These are phyloP conservation scores for Phytophthora fragariae DNA, from an alignment of 352 stramenopile species.

Conservation along the genomic window DNA sequence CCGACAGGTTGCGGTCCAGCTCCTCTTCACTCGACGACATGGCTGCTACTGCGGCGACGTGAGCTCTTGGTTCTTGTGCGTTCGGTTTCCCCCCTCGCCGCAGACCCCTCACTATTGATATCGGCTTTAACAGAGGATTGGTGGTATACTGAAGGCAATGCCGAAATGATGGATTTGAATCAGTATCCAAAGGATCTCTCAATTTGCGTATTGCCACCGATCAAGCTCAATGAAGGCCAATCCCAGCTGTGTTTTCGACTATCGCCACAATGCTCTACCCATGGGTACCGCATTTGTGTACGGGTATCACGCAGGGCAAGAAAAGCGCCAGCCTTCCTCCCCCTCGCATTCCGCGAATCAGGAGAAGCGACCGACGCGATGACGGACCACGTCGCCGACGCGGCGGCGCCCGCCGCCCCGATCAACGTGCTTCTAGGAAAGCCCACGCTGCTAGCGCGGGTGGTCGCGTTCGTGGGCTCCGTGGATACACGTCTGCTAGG, in stretches of 20 bases:
- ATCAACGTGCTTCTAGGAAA: conserved; percentile 62
- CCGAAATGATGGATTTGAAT: background rate
- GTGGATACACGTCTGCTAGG: conserved; percentile 61
- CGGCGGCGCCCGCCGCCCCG: conserved; percentile 15
- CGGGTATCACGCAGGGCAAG: conserved; percentile 16
- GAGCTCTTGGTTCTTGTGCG: conserved; percentile 25
- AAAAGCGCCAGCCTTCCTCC: conserved; percentile 39
- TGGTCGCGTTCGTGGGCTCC: conserved; percentile 72
- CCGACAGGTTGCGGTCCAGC: conserved; percentile 84
- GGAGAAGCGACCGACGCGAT: conserved; percentile 31
- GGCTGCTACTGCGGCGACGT: conserved; percentile 10
- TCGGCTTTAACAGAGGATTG: conserved; percentile 5
- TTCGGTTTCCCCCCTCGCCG: conserved; percentile 25
- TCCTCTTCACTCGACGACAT: conserved; percentile 92
- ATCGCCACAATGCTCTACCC: background rate
- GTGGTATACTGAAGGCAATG: conserved; percentile 1
- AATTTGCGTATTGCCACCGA: conserved; percentile 9
- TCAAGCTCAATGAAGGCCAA: background rate
- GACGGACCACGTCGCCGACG: conserved; percentile 35
- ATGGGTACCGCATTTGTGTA: background rate
- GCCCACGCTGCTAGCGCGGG: conserved; percentile 61
- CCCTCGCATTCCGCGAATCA: conserved; percentile 44
- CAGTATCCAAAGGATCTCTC: background rate
- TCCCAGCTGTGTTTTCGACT: background rate
- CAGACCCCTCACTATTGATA: conserved; percentile 23